Percentiles rank a stretch among this genome's conserved stretches.
These are phyloP conservation scores for Sclerotinia minor DNA, from an alignment of 2,329 filamentous ascomycete species.

Conservation along the genomic window DNA sequence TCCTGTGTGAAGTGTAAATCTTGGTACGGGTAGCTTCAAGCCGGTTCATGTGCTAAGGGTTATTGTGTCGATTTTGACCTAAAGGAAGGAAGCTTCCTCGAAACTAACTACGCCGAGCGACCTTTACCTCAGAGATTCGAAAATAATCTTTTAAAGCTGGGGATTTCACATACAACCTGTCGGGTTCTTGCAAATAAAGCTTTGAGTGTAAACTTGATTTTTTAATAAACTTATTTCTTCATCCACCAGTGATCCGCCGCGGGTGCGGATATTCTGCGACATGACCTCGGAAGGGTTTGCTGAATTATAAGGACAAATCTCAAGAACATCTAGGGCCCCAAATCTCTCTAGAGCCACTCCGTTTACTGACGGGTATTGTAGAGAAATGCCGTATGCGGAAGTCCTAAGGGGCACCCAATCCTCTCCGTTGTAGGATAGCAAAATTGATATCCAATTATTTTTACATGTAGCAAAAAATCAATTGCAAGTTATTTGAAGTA, in stretches of 20 bases:
- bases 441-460: no score
- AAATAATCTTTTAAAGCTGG: background rate
- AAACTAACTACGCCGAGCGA: conserved; percentile 4
- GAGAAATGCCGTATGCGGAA: no score
- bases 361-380: no score
- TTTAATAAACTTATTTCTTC: background rate
- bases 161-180: background rate
- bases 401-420: no score
- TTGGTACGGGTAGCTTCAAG: background rate
- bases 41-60: no score
- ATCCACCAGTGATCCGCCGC: background rate
- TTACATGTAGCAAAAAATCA: no score
- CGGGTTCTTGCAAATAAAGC: background rate
- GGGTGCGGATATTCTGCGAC: no score
- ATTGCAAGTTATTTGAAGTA: no score
- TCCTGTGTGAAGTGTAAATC: background rate
- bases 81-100: background rate
- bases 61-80: no score
- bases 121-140: background rate
- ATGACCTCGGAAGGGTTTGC: background rate
- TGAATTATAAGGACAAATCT: background rate
- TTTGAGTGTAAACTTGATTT: background rate
- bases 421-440: no score
- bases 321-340: background rate
- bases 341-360: no score